Percentiles rank a stretch among this genome's conserved stretches.
These are phyloP conservation scores for Wallacemonas rigidus DNA, from an alignment of 208 protist species.

Conservation along the genomic window DNA sequence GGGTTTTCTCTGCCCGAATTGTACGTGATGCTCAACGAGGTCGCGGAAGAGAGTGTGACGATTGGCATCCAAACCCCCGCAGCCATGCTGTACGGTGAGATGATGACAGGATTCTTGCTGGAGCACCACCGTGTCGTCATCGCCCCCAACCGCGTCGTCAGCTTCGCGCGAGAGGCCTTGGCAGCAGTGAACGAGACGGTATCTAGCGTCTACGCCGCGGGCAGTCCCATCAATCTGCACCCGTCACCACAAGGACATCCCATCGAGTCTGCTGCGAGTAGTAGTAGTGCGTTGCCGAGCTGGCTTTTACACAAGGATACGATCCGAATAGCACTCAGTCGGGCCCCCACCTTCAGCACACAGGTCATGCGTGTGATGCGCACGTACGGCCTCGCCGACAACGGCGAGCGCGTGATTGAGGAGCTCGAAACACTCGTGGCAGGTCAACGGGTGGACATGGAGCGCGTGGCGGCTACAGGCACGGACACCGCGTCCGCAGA, in stretches of 20 bases:
- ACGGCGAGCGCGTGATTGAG: constrained; percentile 38
- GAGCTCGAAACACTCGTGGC: constrained; percentile 42
- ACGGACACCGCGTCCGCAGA: not conserved
- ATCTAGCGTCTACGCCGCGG: not conserved
- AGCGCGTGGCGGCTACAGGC: not conserved
- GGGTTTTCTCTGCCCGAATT: constrained; percentile 77
- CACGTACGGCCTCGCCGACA: constrained; percentile 43
- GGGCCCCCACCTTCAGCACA: constrained; percentile 32
- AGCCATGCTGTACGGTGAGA: constrained; percentile 76
- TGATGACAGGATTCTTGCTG: constrained; percentile 58
- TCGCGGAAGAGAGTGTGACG: constrained; percentile 57
- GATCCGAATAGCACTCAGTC: constrained; percentile 30
- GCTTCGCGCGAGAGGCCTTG: constrained; percentile 41
- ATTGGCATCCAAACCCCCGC: constrained; percentile 48
- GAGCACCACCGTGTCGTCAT: constrained; percentile 57
- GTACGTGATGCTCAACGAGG: constrained; percentile 65
- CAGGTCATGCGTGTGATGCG: constrained; percentile 47
- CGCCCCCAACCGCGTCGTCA: constrained; percentile 47
- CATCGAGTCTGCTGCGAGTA: too few relatives aligned
- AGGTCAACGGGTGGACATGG: constrained; percentile 18
- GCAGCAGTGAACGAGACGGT: not conserved
- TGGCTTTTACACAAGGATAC: constrained; percentile 21
- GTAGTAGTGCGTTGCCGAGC: not conserved
- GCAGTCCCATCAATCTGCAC: not conserved
- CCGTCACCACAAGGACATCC: too few relatives aligned